Percentiles rank a stretch among this genome's conserved stretches.
These are phyloP conservation scores for Rhizopus delemar DNA, from an alignment of 371 early-diverging fungal species.

Conservation along the genomic window DNA sequence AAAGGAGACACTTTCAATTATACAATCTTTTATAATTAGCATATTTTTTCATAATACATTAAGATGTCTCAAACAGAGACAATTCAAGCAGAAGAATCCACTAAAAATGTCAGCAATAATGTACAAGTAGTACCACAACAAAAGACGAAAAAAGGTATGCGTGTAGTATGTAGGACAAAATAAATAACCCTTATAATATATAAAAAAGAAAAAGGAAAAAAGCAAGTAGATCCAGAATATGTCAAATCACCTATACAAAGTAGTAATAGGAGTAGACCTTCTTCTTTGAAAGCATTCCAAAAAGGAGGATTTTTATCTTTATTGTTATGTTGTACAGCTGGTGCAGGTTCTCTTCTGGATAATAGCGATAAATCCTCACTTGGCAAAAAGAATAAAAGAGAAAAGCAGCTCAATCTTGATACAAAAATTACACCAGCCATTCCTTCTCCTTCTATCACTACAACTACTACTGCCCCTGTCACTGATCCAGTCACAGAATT, in stretches of 20 bases:
- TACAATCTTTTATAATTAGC: neutral
- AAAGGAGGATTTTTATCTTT: conserved; percentile 36
- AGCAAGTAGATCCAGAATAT: conserved; percentile 33
- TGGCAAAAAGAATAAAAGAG: conserved; percentile 16
- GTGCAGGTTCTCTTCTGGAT: conserved; percentile 35
- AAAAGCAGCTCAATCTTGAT: conserved; percentile 6
- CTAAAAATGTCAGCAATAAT: conserved; percentile 14
- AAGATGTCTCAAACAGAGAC: conserved; percentile 28
- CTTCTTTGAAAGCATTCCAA: conserved; percentile 28
- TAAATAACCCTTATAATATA: conserved; percentile 13
- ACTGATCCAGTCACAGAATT: neutral
- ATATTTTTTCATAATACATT: conserved; percentile 6
- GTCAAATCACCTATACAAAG: conserved; percentile 28
- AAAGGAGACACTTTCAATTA: conserved; percentile 1
- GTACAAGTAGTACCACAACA: conserved; percentile 22
- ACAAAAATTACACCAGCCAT: neutral
- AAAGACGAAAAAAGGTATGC: conserved; percentile 17
- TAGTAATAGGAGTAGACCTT: conserved; percentile 11
- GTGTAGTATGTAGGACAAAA: conserved; percentile 25
- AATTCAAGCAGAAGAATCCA: conserved; percentile 13
- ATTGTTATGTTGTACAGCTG: conserved; percentile 34
- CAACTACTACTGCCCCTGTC: conserved; percentile 4
- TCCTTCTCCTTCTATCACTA: neutral
- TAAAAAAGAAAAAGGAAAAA: conserved; percentile 25
- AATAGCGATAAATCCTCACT: conserved; percentile 36